These are phyloP conservation scores for Apostasia shenzhenica DNA, from an alignment of 106 monocot genomes.

Conservation along the genomic window DNA sequence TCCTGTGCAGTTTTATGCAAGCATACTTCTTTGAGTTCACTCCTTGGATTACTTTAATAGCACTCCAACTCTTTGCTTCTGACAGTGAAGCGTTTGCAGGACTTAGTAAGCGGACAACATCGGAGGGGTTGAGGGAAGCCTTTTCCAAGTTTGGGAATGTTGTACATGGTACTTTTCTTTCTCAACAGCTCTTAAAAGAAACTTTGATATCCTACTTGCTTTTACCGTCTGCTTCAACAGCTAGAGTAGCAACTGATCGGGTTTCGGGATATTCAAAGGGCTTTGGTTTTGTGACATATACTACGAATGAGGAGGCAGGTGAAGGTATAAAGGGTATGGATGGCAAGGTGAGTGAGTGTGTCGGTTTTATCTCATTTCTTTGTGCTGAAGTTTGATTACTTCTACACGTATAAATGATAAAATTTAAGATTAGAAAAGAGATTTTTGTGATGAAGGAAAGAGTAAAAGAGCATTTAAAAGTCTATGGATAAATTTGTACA, in stretches of 20 bases:
- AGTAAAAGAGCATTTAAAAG: no score
- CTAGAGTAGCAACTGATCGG: conserved; percentile 58
- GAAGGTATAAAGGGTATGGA: conserved; percentile 67
- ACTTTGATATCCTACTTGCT: background rate
- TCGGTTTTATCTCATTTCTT: background rate
- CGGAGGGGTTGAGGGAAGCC: conserved; percentile 56
- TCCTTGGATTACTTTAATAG: background rate
- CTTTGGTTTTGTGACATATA: conserved; percentile 69
- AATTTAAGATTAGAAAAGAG: no score
- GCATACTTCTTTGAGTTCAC: no score
- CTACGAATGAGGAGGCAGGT: conserved; percentile 42
- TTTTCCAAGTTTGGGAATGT: conserved; percentile 63
- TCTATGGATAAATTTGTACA: no score
- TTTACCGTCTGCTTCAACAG: conserved; percentile 18
- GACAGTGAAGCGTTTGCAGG: conserved; percentile 16
- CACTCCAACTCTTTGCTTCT: background rate
- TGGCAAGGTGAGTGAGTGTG: conserved; percentile 41
- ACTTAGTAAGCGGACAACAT: conserved; percentile 69
- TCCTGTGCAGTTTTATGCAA: background rate
- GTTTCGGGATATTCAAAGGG: conserved; percentile 68
- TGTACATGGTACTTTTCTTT: conserved; percentile 36
- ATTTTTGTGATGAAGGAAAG: no score
- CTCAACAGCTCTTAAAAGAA: background rate
- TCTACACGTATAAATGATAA: no score
- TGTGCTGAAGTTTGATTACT: background rate